Conservation (phyloP, 225 moss, liverwort and hornwort genomes). For the Takakia lepidozioides region DNA sequence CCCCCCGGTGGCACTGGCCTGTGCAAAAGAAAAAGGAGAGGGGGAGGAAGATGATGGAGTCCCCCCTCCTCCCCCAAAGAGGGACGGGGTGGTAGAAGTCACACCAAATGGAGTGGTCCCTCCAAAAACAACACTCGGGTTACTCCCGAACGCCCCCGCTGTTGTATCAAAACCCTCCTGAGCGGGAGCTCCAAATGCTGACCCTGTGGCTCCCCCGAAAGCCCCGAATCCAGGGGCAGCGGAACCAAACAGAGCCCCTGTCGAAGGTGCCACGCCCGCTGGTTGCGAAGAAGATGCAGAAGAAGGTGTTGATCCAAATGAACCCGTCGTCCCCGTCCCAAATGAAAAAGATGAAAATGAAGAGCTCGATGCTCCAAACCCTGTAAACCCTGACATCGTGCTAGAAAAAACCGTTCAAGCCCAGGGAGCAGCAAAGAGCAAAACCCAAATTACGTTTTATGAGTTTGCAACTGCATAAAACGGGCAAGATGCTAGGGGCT, state of each 20-base stretch:
- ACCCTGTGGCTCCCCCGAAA: constrained; percentile 16
- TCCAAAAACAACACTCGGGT: no score
- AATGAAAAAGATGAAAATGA: constrained; percentile 33
- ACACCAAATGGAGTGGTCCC: constrained; percentile 24
- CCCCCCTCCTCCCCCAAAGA: neutral
- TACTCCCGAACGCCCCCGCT: no score
- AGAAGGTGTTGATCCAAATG: constrained; percentile 25
- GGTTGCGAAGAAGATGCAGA: constrained; percentile 4
- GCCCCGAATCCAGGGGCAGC: constrained; percentile 20
- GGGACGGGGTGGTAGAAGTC: constrained; percentile 17
- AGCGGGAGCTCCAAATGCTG: constrained; percentile 8
- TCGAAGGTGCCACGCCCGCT: constrained; percentile 13
- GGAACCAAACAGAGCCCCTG: constrained; percentile 24
- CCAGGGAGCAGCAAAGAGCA: no score
- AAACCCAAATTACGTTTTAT: no score
- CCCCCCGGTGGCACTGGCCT: constrained; percentile 16
- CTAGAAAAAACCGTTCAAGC: no score
- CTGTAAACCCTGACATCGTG: constrained; percentile 36
- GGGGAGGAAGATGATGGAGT: constrained; percentile 16
- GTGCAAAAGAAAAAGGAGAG: constrained; percentile 28
- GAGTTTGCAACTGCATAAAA: no score
- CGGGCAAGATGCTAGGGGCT: no score
- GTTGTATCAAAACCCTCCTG: constrained; percentile 26
- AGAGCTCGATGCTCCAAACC: constrained; percentile 19
- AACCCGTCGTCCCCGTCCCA: constrained; percentile 28